A percentile compares a stretch with the other conserved stretches of the same genome.
These are phyloP conservation scores for Arachis stenosperma DNA, from an alignment of 306 rosid species.

Conservation along the genomic window DNA sequence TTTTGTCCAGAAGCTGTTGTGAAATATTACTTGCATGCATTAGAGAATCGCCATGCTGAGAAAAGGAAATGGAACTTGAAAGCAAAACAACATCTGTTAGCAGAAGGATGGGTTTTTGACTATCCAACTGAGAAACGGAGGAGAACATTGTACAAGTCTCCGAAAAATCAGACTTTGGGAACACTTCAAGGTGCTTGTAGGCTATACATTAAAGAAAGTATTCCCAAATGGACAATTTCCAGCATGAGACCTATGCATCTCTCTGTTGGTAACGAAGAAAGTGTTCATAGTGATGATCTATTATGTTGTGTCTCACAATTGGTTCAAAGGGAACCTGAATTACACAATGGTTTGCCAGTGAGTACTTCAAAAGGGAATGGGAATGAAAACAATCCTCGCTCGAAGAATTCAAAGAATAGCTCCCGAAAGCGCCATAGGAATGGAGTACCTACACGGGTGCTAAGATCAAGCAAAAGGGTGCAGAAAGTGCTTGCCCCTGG, in stretches of 20 bases:
- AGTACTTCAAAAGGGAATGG: constrained; percentile 35
- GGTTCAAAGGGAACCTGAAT: constrained; percentile 43
- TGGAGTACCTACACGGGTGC: constrained; percentile 37
- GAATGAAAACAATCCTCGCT: constrained; percentile 22
- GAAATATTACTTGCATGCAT: constrained; percentile 42
- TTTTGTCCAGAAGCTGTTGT: constrained; percentile 53
- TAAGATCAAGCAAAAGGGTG: constrained; percentile 69
- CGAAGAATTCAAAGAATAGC: constrained; percentile 37
- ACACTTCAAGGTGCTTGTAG: constrained; percentile 64
- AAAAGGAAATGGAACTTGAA: constrained; percentile 37
- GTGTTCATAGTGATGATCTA: constrained; percentile 30
- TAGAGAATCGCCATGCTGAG: constrained; percentile 16
- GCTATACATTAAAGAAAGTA: constrained; percentile 44
- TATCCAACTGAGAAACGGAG: constrained; percentile 43
- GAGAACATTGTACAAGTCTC: constrained; percentile 52
- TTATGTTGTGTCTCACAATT: constrained; percentile 40
- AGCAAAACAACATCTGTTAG: constrained; percentile 54
- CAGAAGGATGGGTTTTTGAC: constrained; percentile 57
- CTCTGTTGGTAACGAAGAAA: constrained; percentile 30
- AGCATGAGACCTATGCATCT: constrained; percentile 25
- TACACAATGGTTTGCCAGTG: constrained; percentile 20
- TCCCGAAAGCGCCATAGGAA: constrained; percentile 38
- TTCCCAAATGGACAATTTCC: constrained; percentile 39
- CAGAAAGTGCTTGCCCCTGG: constrained; percentile 53
- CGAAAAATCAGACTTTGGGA: constrained; percentile 38